A percentile compares a stretch with the other conserved stretches of the same genome.
Conservation (phyloP, 1,284 basidiomycete genomes). For the Baeospora myosura region DNA sequence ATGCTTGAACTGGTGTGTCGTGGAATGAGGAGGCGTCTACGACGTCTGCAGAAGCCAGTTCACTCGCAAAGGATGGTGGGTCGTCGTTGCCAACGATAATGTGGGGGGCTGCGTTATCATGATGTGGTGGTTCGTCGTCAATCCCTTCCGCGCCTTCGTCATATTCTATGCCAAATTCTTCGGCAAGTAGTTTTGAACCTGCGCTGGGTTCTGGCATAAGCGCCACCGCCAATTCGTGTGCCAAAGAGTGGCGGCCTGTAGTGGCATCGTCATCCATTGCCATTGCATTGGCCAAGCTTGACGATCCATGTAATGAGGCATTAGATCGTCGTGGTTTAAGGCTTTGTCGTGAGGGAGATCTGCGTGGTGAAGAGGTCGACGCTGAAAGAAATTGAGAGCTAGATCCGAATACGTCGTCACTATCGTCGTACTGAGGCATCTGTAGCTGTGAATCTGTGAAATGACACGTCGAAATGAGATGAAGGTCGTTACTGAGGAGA, state of each 20-base stretch:
- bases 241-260: slow-evolving; percentile 59
- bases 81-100: slow-evolving; percentile 22
- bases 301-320: slow-evolving; percentile 32
- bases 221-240: slow-evolving; percentile 75
- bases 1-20: slow-evolving; percentile 12
- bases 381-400: slow-evolving; percentile 11
- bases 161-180: slow-evolving; percentile 81
- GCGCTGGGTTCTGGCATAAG: slow-evolving; percentile 75
- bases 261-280: slow-evolving; percentile 25
- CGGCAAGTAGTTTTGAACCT: slow-evolving; percentile 67
- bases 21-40: slow-evolving; percentile 18
- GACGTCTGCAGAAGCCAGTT: slow-evolving; percentile 20
- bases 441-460: too few relatives aligned
- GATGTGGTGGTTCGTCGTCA: slow-evolving; percentile 37
- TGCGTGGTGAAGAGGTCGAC: slow-evolving; percentile 29
- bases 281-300: slow-evolving; percentile 26
- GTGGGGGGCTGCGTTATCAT: slow-evolving; percentile 19
- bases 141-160: slow-evolving; percentile 80
- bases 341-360: slow-evolving; percentile 39
- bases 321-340: slow-evolving; percentile 37
- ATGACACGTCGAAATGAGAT: too few relatives aligned
- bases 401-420: slow-evolving; percentile 7
- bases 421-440: not conserved
- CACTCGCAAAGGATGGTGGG: slow-evolving; percentile 29
- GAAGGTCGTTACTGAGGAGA: too few relatives aligned